Evolutionary conservation across 1,284 basidiomycete genomes (phyloP), one percentile per base, ranked within the genome.

Genomic region (Wolfiporia cocos): DNA sequence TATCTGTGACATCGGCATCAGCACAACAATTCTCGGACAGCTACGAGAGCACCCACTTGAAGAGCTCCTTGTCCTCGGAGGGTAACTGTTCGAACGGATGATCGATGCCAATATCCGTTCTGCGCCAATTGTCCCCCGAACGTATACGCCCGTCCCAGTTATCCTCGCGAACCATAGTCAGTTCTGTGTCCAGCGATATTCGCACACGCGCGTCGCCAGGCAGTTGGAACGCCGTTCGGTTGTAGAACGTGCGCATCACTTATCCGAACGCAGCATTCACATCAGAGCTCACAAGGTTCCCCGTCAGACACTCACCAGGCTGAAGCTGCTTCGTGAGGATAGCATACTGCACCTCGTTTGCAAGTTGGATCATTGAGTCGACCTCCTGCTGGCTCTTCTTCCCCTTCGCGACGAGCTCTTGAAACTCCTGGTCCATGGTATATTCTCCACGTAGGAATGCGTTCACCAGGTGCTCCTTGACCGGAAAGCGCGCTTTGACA

Each of bases 221-320:
- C 19, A 99, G 79, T 67, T 99, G 95, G 75, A 99, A 99, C 0
- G 95, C 95, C 6, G 96, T 99, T 39, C 95, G 87, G 63, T 98
- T 97, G 72, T 99, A 99, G 70, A 98, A 99, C n/a, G 93, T 92
- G 24, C 95, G 80, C 86, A 97, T 86, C 32, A 97, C 95, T 84
- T 56, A 39, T 19, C 22, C 10, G 12, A 4, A 18, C 7, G 6
- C n/a, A 9, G 5, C 10, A 14, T 14, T 10, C 31, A 34, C 29
- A 28, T 43, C 14, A 46, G 33, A 32, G 5, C 11, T 15, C 15
- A 36, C 26, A 21, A 24, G 37, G 5, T 24, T 39, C 5, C 23
- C 14, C 20, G 41, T 9, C 29, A 39, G 34, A 33, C 2, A 65
- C 74, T 50, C 43, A 88, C 90, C 88, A 39, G 92, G 93, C 42